Base-by-base conservation (phyloP, 306 rosid genomes). In the Vigna angularis region DNA sequence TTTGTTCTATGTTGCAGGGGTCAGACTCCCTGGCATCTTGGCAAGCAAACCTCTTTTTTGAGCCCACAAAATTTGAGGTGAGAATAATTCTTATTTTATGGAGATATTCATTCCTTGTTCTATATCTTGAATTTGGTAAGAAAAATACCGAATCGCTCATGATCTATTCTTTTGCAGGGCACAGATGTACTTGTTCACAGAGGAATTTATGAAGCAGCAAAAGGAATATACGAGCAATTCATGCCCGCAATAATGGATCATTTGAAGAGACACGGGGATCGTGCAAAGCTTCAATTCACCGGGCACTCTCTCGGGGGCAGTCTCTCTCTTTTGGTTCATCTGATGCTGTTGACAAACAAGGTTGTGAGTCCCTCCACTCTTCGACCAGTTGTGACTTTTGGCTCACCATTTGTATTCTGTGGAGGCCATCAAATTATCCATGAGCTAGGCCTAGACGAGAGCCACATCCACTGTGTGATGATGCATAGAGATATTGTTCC, bases 401-500 rank as follows among this genome's bases (percentile, higher is more conserved):
- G 98, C 62, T 88, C 98, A 4, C 98, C 98, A 20, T 95, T 88
- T 84, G 97, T 95, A 84, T 91, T 95, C 81, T 95, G 98, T 30
- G 90, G 98, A 53, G 98, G 98, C 77, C 83, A 78, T 32, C 87
- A 75, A 62, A 53, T 95, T 55, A 89, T 95, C 0, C 82, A 87
- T 26, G 83, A 80, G 11, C 80, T 95, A 74, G 93, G 90, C 55
- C 16, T 95, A 80, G 93, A 89, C 36, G 98, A 92, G 67, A 87
- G 83, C 70, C 78, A 87, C 11, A 82, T 95, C 61, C 96, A 84
- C 59, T 82, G 90, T 20, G 91, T 93, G n/a, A 84, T 91, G 86
- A 89, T 93, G 98, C 98, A 95, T 30, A 91, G 98, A 86, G 98
- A 95, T 76, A 91, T 95, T 22, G 97, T 95, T 83, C 98, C 98